Evolutionary conservation across 2,329 filamentous ascomycete species (phyloP).

Genomic region (Clarireedia homoeocarpa): DNA sequence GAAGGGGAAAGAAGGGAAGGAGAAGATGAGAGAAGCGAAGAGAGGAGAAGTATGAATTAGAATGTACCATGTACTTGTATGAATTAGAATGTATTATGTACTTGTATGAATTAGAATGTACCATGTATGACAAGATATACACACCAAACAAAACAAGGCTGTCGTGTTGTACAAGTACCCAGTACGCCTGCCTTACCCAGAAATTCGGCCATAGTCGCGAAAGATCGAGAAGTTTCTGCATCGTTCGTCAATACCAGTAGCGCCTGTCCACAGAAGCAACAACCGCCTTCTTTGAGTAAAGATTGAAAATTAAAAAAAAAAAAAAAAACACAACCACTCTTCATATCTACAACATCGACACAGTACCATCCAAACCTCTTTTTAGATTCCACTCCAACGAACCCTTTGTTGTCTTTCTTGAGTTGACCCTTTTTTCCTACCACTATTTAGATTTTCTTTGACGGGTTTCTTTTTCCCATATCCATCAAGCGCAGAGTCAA

Average conservation of each 20-base stretch:
- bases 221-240: slow-evolving; percentile 10
- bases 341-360: background rate
- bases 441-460: too few relatives aligned
- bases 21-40: background rate
- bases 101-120: background rate
- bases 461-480: background rate
- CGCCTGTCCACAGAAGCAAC: background rate
- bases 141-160: too few relatives aligned
- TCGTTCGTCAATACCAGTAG: background rate
- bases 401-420: background rate
- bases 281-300: slow-evolving; percentile 4
- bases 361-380: background rate
- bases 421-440: too few relatives aligned
- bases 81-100: background rate
- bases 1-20: background rate
- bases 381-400: background rate
- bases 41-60: background rate
- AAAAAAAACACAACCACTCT: background rate
- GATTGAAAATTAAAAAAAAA: slow-evolving; percentile 1
- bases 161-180: background rate
- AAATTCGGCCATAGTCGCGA: background rate
- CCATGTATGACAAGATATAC: too few relatives aligned
- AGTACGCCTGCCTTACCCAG: background rate
- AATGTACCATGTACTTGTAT: background rate
- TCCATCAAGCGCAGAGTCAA: background rate